Base-by-base conservation (phyloP, 106 monocot species). In the Allium cepa region DNA sequence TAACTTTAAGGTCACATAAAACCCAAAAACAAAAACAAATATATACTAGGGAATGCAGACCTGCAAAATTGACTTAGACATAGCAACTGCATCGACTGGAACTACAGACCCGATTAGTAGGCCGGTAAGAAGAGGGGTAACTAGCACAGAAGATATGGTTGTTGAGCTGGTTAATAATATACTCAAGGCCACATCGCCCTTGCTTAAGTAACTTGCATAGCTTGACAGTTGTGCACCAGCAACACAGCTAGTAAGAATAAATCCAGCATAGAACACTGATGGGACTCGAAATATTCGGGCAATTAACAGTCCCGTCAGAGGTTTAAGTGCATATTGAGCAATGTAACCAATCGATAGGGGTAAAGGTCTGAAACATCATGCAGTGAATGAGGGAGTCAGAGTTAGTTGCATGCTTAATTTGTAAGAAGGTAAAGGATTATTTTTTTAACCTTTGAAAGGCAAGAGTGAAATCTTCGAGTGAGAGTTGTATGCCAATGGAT, bases 21-120 rank as follows among this genome's bases (percentile, higher is more conserved):
- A 36, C 36, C 2, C 10, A 62, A 7, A 15, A 13, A 45, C 26
- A 16, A 10, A 60, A 62, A 62, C 0, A 17, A 62, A 46, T 0
- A 45, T 46, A 45, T 26, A 68, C 18, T 18, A 22, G 6, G 9
- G 7, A 68, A 13, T 64, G n/a, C 56, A 57, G 82, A 96, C 99
- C 90, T 99, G 99, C 69, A 99, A 78, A 67, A 99, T 99, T 47
- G 99, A 99, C 73, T 99, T 99, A 47, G 93, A 76, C 93, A 99
- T 93, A n/a, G 99, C 99, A 68, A 90, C 58, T 53, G 82, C 93
- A 90, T 99, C 93, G 73, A 99, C 90, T 60, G 99, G 93, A 47
- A 99, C 90, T 4, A 99, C 90, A 59, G 93, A 90, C 15, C 99
- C 99, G 62, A 99, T 99, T 27, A 99, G 47, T 62, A 99, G 76